Conservation (phyloP, 2,329 filamentous ascomycete species). For the Leptographium flavum region DNA sequence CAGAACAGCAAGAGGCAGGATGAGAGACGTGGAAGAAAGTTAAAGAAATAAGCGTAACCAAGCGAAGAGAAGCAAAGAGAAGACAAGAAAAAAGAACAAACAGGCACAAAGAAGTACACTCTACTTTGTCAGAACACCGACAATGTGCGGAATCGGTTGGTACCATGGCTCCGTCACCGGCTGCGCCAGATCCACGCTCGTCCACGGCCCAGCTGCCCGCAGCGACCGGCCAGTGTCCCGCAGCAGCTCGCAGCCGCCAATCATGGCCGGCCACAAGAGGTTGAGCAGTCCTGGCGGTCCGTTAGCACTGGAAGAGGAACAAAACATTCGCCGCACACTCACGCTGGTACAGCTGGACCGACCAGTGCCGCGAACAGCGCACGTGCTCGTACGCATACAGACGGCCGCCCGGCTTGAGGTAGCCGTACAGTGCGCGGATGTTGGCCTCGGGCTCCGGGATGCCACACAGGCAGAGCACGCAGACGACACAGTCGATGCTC, state of each 20-base stretch:
- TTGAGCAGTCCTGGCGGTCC: constrained; percentile 30
- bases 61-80: no score
- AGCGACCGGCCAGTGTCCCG: constrained; percentile 32
- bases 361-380: constrained; percentile 21
- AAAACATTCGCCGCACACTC: constrained; percentile 15
- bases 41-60: no score
- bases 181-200: constrained; percentile 30
- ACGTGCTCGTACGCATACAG: constrained; percentile 55
- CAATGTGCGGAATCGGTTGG: constrained; percentile 30
- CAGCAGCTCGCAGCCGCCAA: constrained; percentile 38
- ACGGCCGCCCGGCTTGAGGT: constrained; percentile 44
- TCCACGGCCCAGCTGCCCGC: constrained; percentile 35
- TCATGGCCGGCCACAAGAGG: constrained; percentile 34
- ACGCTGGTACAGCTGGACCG: constrained; percentile 36
- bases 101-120: neutral
- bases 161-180: constrained; percentile 27
- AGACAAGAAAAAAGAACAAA: neutral
- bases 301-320: neutral
- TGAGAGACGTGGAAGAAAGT: no score
- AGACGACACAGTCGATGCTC: constrained; percentile 44
- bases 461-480: constrained; percentile 47
- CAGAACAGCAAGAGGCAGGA: no score
- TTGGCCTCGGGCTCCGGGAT: constrained; percentile 46
- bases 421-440: constrained; percentile 37
- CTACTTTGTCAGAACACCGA: constrained; percentile 38